Conservation (phyloP, 768 basidiomycete genomes). For the Suillus subluteus region DNA sequence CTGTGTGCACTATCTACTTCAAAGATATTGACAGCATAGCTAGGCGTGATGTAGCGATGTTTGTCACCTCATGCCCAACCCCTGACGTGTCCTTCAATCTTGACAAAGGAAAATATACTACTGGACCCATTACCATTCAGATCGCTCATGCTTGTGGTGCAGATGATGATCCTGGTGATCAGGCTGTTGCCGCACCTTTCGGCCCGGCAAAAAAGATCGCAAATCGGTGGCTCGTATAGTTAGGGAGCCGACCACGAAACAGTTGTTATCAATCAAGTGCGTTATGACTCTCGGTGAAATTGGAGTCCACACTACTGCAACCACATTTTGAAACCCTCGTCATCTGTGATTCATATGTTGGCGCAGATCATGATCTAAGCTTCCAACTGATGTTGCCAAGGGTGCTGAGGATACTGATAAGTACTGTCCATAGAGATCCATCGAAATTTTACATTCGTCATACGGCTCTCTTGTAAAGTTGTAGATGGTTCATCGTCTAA, state of each 20-base stretch:
- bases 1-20: not conserved
- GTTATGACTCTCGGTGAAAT: constrained; percentile 86
- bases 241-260: constrained; percentile 75
- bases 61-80: constrained; percentile 53
- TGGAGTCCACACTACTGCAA: constrained; percentile 87
- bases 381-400: constrained; percentile 87
- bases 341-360: constrained; percentile 90
- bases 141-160: constrained; percentile 81
- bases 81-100: constrained; percentile 88
- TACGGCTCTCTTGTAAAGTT: not conserved
- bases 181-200: constrained; percentile 86
- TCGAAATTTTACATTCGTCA: not conserved
- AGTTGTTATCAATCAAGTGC: constrained; percentile 81
- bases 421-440: not conserved
- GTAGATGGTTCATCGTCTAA: too few relatives aligned
- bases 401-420: constrained; percentile 59
- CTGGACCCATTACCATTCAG: constrained; percentile 81
- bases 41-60: not conserved
- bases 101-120: constrained; percentile 84
- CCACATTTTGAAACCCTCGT: constrained; percentile 82
- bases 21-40: not conserved
- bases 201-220: constrained; percentile 78
- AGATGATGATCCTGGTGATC: constrained; percentile 74
- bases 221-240: constrained; percentile 83
- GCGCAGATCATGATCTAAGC: constrained; percentile 89